Evolutionary conservation across 306 rosid genomes (phyloP), one percentile per base, ranked within the genome.

Genomic region (Sphenostylis stenocarpa): DNA sequence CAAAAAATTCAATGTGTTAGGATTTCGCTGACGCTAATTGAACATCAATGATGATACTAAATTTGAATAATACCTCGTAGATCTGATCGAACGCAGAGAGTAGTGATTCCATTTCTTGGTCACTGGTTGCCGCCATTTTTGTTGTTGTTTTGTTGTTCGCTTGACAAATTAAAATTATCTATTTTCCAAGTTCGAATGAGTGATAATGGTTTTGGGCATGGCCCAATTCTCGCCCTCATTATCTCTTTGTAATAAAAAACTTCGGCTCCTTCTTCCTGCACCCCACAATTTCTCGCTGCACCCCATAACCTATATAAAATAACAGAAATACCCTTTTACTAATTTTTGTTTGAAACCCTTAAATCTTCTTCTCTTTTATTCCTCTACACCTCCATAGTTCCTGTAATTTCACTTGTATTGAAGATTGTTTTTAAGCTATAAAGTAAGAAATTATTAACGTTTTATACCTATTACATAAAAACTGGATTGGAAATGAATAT

Each of bases 41-140:
- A 71, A 79, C 5, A 15, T 44, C 16, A 15, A 21, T 9, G 20
- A 36, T 8, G 33, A 6, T 6, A 20, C 19, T 1, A 2, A 4
- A 4, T 11, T 74, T 5, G 77, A 81, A 14, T 29, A 81, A 9
- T 41, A 70, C 95, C 91, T 88, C 78, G 87, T 69, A 87, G 82
- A 91, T 89, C 34, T 83, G 85, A 77, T 88, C 88, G 82, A 86
- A 88, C 21, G 52, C 70, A 44, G 80, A 74, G 64, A 91, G 89
- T 9, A 91, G 80, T 38, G 84, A 78, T 3, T 88, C 87, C 93
- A 86, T 85, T 80, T 85, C 90, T 67, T 80, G 89, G 51, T 83
- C 84, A 19, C 72, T 80, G 17, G 83, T 80, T 87, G 89, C 92
- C 92, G 96, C 92, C 92, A 90, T 88, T 81, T 83, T 75, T 79